These are phyloP conservation scores for Naganishia sp. DNA, from an alignment of 1,284 basidiomycete species.

Conservation along the genomic window DNA sequence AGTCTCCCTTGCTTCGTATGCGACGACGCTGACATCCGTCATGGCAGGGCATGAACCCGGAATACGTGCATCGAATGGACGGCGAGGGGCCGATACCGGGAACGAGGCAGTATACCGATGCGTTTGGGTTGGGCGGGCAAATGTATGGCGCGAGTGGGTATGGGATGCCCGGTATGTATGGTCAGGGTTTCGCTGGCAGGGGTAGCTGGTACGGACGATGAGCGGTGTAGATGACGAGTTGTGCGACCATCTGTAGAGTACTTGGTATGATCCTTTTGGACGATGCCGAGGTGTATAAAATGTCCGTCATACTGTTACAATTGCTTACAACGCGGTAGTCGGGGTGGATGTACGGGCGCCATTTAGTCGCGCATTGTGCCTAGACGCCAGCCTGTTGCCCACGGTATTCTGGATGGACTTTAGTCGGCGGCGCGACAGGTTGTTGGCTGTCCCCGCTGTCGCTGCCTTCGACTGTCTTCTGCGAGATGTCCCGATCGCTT, in stretches of 20 bases:
- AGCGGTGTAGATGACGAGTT: background rate
- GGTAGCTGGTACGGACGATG: conserved; percentile 14
- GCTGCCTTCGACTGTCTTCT: too few relatives aligned
- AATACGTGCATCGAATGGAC: conserved; percentile 30
- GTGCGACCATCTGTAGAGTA: background rate
- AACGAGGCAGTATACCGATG: conserved; percentile 13
- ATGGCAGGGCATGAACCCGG: conserved; percentile 17
- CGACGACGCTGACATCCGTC: background rate
- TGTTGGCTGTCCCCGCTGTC: too few relatives aligned
- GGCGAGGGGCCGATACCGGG: conserved; percentile 29
- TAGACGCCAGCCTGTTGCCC: too few relatives aligned
- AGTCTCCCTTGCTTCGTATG: background rate
- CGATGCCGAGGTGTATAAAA: too few relatives aligned
- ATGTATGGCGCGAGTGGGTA: conserved; percentile 32
- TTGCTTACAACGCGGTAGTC: too few relatives aligned
- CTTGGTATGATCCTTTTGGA: background rate
- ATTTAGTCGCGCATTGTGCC: too few relatives aligned
- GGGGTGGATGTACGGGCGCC: background rate
- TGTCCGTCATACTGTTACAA: too few relatives aligned
- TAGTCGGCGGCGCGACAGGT: too few relatives aligned
- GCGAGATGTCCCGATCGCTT: too few relatives aligned
- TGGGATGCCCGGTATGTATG: conserved; percentile 15
- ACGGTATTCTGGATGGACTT: too few relatives aligned
- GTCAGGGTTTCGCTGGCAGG: background rate
- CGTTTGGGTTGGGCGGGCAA: conserved; percentile 32